Base-by-base conservation (phyloP, 2,329 filamentous ascomycete species). In the Fusarium keratoplasticum region DNA sequence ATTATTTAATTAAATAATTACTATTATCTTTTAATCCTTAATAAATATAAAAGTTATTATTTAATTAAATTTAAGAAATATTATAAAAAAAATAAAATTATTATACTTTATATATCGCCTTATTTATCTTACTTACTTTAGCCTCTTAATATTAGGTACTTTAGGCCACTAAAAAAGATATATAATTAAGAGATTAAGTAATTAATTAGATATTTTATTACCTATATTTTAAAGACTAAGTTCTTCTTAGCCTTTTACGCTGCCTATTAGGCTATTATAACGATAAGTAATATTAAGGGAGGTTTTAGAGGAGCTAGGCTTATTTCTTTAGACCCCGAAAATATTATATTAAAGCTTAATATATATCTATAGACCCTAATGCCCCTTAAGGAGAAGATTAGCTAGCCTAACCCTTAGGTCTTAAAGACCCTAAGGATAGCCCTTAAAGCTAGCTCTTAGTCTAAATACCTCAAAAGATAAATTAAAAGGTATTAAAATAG, bases 1-100 rank as follows among this genome's bases (percentile, higher is more conserved):
- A 78, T 66, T 58, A 54, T 22, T 27, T 64, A 67, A 44, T 72
- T 35, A 62, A 74, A 67, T 44, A 76, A 80, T 13, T 52, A 20
- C 60, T 81, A 81, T 76, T 66, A 73, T 29, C 73, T 84, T 10
- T 72, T 85, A 3, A 77, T 86, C 61, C 70, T 85, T 35, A 78
- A 85, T 73, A 72, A 81, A 54, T 71, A 85, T 76, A 66, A 79
- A 67, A 83, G 80, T 69, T 71, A 84, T 74, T 50, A 80, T 47
- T 81, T 73, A 6, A 64, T 72, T 33, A 68, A 81, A 2, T 59
- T 59, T 11, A 14, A 59, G 35, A 2, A 5, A 59, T 80, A 78
- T 67, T 85, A 71, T 67, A 77, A 77, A 60, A 61, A 80, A 18
- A 73, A 83, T 61, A 81, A 83, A 44, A 84, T 86, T 73, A 81